Percentiles rank a stretch among this genome's conserved stretches.
Evolutionary conservation across 2,329 filamentous ascomycete genomes (phyloP).

Genomic region (Pseudocercospora macadamiae): DNA sequence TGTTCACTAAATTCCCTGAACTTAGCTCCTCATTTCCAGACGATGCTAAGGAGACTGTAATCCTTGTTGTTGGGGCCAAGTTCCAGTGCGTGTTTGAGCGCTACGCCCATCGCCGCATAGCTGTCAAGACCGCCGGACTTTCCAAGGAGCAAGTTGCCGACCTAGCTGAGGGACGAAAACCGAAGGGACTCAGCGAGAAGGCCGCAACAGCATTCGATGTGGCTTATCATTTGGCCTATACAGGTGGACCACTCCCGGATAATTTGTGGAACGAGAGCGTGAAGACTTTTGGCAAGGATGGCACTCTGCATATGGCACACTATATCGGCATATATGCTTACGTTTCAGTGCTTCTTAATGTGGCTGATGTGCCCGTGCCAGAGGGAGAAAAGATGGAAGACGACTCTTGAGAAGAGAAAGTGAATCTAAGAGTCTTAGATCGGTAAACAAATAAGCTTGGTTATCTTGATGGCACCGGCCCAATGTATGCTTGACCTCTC

Average conservation of each 20-base stretch:
- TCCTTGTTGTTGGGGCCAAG: constrained; percentile 25
- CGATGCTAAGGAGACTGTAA: constrained; percentile 28
- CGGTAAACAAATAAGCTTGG: no score
- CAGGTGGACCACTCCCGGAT: constrained; percentile 20
- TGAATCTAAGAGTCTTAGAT: no score
- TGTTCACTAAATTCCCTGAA: constrained; percentile 6
- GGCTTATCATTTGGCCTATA: constrained; percentile 20
- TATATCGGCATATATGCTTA: constrained; percentile 30
- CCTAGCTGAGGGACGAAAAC: constrained; percentile 19
- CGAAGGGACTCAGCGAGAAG: constrained; percentile 21
- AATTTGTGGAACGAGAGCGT: constrained; percentile 24
- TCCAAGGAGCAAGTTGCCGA: constrained; percentile 16
- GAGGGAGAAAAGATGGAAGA: constrained; percentile 12
- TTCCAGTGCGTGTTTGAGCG: constrained; percentile 29
- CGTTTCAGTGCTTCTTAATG: constrained; percentile 30
- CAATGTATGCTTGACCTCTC: no score
- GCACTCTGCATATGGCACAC: constrained; percentile 26
- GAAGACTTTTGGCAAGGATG: constrained; percentile 28
- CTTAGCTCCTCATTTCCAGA: constrained; percentile 20
- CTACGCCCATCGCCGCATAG: constrained; percentile 29
- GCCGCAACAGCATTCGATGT: constrained; percentile 24
- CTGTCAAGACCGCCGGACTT: constrained; percentile 17
- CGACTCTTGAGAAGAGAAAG: neutral
- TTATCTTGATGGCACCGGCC: no score
- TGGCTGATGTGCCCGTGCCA: constrained; percentile 21